phyloP scores from a whole-genome alignment of 495 filamentous ascomycete genomes.

The Pyrenula aspistea region DNA sequence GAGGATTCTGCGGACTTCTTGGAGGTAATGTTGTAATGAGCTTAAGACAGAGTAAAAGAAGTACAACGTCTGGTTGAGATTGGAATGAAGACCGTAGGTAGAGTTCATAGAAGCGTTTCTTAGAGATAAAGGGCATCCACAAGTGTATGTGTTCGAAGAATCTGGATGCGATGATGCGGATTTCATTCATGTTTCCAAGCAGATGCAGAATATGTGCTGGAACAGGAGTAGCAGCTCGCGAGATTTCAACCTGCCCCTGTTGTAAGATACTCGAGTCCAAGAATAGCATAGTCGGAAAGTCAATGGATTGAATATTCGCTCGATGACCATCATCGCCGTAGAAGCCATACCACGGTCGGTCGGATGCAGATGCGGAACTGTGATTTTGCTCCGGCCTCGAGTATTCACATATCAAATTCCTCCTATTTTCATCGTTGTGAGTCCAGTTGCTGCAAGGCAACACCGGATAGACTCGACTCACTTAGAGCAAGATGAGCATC shows the following conservation, averaged over 20 bases:
- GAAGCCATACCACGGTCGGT: slow-evolving; percentile 1
- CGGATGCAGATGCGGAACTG: slow-evolving; percentile 3
- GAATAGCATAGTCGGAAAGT: slow-evolving; percentile 12
- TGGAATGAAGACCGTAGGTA: slow-evolving; percentile 11
- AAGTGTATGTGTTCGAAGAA: slow-evolving; percentile 15
- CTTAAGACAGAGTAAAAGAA: slow-evolving; percentile 39
- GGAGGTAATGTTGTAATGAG: slow-evolving; percentile 13
- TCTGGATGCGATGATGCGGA: slow-evolving; percentile 6
- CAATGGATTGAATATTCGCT: slow-evolving; percentile 6
- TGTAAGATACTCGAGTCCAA: slow-evolving; percentile 10
- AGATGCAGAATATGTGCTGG: slow-evolving; percentile 10
- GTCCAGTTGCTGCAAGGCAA: not conserved
- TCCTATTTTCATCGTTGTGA: slow-evolving; percentile 2
- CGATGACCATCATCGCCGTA: slow-evolving; percentile 2
- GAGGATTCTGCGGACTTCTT: slow-evolving; percentile 9
- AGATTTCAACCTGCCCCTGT: slow-evolving; percentile 7
- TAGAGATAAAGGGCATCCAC: slow-evolving; percentile 41
- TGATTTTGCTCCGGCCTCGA: slow-evolving; percentile 1
- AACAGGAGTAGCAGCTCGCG: not conserved
- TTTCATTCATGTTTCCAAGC: slow-evolving; percentile 12
- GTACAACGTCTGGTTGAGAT: slow-evolving; percentile 26
- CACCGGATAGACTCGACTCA: slow-evolving; percentile 3
- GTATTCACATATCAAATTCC: slow-evolving; percentile 10
- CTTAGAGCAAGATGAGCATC: slow-evolving; percentile 9
- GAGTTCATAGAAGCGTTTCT: slow-evolving; percentile 25